Base-by-base conservation (phyloP, 2,329 filamentous ascomycete genomes). In the Colletotrichum lentis region DNA sequence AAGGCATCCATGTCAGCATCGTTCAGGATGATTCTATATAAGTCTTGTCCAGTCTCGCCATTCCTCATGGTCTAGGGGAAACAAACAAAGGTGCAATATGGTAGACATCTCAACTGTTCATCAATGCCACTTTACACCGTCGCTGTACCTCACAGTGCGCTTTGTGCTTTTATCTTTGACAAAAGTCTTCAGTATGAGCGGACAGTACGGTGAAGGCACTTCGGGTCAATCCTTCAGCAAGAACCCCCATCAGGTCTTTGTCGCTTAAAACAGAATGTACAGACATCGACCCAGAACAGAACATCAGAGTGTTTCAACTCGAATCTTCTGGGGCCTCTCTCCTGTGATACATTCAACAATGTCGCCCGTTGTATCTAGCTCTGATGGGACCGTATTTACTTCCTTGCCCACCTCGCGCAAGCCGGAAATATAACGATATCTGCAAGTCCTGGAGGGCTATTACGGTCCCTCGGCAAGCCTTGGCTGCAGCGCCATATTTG, bases 11-110 rank as follows among this genome's bases (percentile, higher is more conserved):
- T n/a, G 24, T 62, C 50, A 10, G 20, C 18, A 27, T 41, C 16
- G 7, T 22, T 22, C 22, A 20, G 22, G 4, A 16, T 5, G 24
- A 4, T 35, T 50, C 41, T 64, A 64, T 64, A 49, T 58, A 58
- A 35, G 22, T 47, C 20, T 31, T 14, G 12, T 1, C 43, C 20
- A 20, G 11, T n/a, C 18, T n/a, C 41, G 18, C n/a, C 35, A 8
- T 58, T 10, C 7, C 43, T 64, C 22, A 2, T 18, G 12, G 27
- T 12, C 3, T 35, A 58, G 39, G 50, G 18, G n/a, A 11, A 16
- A 18, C 39, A 6, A 16, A 58, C 35, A 64, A 64, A 58, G 53
- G 12, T 22, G 10, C 18, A 49, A 47, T 16, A 27, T 27, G 31
- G 12, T 16, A 49, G 12, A 24, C 27, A 39, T 35, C 6, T 10